Percentiles rank a stretch among this genome's conserved stretches.
These are phyloP conservation scores for Clitopilus passeckerianus DNA, from an alignment of 768 basidiomycete genomes.

Conservation along the genomic window DNA sequence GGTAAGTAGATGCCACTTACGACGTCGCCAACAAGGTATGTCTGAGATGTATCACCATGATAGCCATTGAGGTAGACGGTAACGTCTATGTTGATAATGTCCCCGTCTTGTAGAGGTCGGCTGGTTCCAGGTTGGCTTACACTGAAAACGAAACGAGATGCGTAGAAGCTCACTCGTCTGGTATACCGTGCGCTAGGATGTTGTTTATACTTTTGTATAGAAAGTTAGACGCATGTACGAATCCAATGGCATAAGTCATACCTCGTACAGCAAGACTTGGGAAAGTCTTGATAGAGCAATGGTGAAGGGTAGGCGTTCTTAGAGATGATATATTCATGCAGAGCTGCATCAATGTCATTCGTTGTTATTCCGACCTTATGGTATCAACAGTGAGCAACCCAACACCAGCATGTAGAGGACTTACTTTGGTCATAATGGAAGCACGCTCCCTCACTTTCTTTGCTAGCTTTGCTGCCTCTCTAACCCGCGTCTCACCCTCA, in stretches of 20 bases:
- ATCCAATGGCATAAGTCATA: constrained; percentile 9
- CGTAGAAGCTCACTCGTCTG: constrained; percentile 63
- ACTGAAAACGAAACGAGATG: neutral
- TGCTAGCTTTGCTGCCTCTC: constrained; percentile 53
- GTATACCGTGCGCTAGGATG: constrained; percentile 83
- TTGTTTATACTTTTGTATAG: constrained; percentile 75
- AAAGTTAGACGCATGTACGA: constrained; percentile 33
- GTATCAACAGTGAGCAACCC: constrained; percentile 1
- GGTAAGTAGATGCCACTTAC: constrained; percentile 31
- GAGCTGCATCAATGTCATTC: constrained; percentile 59
- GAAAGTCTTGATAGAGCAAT: constrained; percentile 68
- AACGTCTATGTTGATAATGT: constrained; percentile 86
- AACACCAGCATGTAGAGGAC: constrained; percentile 4
- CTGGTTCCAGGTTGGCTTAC: constrained; percentile 30
- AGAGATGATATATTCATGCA: constrained; percentile 68
- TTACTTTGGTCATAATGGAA: constrained; percentile 47
- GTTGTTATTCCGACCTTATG: constrained; percentile 69
- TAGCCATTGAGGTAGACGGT: constrained; percentile 81
- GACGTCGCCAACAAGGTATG: constrained; percentile 77
- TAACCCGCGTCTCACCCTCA: constrained; percentile 44
- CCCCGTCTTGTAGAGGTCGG: constrained; percentile 74
- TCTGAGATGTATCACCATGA: constrained; percentile 87
- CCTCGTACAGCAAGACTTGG: constrained; percentile 76
- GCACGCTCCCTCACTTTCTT: constrained; percentile 52
- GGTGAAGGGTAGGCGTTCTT: constrained; percentile 85